Conservation (phyloP, 768 basidiomycete genomes). For the Hysterangium stoloniferum region DNA sequence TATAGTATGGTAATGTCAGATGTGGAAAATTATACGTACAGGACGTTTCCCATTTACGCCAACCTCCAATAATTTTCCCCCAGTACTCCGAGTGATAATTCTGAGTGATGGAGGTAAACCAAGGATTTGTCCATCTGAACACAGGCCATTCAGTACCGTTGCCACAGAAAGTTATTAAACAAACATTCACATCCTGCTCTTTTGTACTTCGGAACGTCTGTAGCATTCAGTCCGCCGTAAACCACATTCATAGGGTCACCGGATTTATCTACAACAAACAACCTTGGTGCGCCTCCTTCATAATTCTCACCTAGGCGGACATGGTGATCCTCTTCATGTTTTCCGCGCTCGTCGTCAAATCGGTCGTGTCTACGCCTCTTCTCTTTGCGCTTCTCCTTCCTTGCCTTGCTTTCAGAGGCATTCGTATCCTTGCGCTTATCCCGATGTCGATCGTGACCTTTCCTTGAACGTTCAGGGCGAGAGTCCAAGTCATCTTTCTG, state of each 20-base stretch:
- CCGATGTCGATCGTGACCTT: constrained; percentile 25
- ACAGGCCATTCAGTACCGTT: neutral
- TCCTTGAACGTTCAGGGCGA: constrained; percentile 14
- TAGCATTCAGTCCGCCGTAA: constrained; percentile 56
- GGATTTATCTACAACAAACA: constrained; percentile 33
- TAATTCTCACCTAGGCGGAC: constrained; percentile 17
- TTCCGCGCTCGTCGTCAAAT: constrained; percentile 23
- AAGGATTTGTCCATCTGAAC: constrained; percentile 51
- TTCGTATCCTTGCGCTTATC: constrained; percentile 15
- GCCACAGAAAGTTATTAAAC: constrained; percentile 3
- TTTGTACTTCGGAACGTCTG: constrained; percentile 61
- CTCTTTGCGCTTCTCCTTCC: constrained; percentile 12
- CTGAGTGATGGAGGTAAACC: constrained; percentile 49
- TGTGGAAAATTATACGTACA: constrained; percentile 24
- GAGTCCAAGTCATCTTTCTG: neutral
- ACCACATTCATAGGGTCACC: constrained; percentile 60
- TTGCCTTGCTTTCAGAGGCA: constrained; percentile 21
- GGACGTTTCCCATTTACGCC: constrained; percentile 35
- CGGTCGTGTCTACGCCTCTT: neutral
- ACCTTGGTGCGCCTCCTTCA: constrained; percentile 22
- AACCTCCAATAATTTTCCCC: constrained; percentile 51
- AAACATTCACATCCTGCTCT: constrained; percentile 45
- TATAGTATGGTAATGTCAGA: constrained; percentile 8
- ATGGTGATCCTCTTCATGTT: constrained; percentile 29
- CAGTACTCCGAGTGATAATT: constrained; percentile 31